A percentile compares a stretch with the other conserved stretches of the same genome.
Conservation (phyloP, 2,329 filamentous ascomycete genomes). For the Phialocephala sp. region DNA sequence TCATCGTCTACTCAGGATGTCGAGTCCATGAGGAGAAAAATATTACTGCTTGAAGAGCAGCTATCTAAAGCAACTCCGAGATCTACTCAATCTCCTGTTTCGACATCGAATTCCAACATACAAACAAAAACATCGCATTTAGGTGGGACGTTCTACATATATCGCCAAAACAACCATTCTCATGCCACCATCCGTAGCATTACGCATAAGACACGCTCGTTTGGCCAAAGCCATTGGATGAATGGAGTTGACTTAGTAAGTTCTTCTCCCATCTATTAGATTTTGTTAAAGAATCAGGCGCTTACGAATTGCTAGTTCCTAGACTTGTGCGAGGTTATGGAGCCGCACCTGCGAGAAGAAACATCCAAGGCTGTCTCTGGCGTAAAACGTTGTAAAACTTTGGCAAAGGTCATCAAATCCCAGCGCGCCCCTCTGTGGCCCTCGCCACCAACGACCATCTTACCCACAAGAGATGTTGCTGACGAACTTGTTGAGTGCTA, state of each 20-base stretch:
- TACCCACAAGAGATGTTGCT: conserved; percentile 54
- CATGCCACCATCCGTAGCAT: background rate
- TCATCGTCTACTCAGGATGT: background rate
- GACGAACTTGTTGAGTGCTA: conserved; percentile 57
- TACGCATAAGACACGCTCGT: conserved; percentile 55
- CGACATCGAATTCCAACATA: conserved; percentile 32
- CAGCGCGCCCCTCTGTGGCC: conserved; percentile 56
- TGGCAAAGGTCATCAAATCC: conserved; percentile 59
- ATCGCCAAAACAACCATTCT: conserved; percentile 37
- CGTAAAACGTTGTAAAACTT: conserved; percentile 57
- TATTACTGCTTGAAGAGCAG: background rate
- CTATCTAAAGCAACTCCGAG: background rate
- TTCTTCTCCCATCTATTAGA: too few relatives aligned
- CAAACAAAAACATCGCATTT: conserved; percentile 47
- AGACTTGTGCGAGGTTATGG: conserved; percentile 52
- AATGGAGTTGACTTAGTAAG: conserved; percentile 45
- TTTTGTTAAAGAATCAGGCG: too few relatives aligned
- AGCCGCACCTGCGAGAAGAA: conserved; percentile 47
- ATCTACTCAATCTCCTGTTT: background rate
- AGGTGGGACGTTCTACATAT: conserved; percentile 52
- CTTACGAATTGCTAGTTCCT: conserved; percentile 43
- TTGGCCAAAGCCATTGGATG: conserved; percentile 64
- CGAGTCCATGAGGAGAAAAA: background rate
- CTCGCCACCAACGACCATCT: conserved; percentile 45
- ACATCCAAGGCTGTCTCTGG: conserved; percentile 44